Conservation (phyloP, 306 rosid genomes). For the Prunus fruticosa region DNA sequence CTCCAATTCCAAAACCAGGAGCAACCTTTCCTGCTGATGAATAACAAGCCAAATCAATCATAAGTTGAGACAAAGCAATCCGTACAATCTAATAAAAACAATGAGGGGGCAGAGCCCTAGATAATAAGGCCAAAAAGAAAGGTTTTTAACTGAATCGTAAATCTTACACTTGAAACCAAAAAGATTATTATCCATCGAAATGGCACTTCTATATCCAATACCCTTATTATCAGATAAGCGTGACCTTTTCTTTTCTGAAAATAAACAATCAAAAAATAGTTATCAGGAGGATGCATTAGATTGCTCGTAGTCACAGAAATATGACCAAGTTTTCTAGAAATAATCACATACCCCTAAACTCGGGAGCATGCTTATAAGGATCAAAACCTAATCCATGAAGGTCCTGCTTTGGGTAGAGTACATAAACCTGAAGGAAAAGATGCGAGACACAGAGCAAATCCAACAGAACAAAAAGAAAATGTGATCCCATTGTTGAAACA, state of each 20-base stretch:
- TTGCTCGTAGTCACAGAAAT: not conserved
- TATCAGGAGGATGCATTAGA: conserved; percentile 1
- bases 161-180: conserved; percentile 87
- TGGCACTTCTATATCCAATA: conserved; percentile 41
- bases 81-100: conserved; percentile 17
- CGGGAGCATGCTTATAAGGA: conserved; percentile 96
- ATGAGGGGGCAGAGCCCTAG: conserved; percentile 1
- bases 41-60: conserved; percentile 32
- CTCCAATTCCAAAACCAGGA: conserved; percentile 99
- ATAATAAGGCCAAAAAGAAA: conserved; percentile 6
- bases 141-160: conserved; percentile 22
- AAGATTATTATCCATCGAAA: conserved; percentile 49
- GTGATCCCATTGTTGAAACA: not conserved
- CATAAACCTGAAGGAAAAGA: conserved; percentile 56
- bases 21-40: conserved; percentile 86
- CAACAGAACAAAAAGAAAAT: not conserved
- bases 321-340: not conserved
- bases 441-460: conserved; percentile 7
- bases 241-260: conserved; percentile 71
- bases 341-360: conserved; percentile 73
- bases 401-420: conserved; percentile 83
- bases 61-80: conserved; percentile 19
- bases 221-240: conserved; percentile 50
- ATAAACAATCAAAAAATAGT: not conserved
- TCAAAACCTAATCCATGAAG: conserved; percentile 94